These are phyloP conservation scores for Leishmania mexicana DNA, from an alignment of 208 protist species.

Conservation along the genomic window DNA sequence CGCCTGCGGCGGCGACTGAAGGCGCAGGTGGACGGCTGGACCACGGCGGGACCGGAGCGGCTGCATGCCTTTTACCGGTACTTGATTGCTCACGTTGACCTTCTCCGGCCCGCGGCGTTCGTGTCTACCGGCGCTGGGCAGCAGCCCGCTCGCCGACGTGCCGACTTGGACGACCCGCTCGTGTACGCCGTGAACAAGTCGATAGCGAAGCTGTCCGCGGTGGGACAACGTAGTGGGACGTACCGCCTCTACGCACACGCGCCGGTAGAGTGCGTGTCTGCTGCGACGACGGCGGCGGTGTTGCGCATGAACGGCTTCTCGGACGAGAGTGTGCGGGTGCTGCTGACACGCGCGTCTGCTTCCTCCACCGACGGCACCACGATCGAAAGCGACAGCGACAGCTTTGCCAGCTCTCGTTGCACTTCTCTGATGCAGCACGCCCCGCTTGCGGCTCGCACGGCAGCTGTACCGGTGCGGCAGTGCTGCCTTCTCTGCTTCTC, in stretches of 20 bases:
- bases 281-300: slow-evolving; percentile 55
- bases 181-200: slow-evolving; percentile 81
- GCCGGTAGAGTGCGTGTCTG: slow-evolving; percentile 40
- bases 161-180: slow-evolving; percentile 44
- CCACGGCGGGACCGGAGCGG: slow-evolving; percentile 75
- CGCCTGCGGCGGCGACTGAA: slow-evolving; percentile 43
- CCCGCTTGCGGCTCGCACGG: slow-evolving; percentile 35
- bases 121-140: background rate
- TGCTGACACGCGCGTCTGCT: slow-evolving; percentile 28
- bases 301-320: slow-evolving; percentile 68
- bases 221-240: slow-evolving; percentile 50
- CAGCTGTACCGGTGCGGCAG: slow-evolving; percentile 55
- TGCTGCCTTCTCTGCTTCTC: slow-evolving; percentile 80
- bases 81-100: slow-evolving; percentile 53
- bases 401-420: background rate
- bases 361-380: background rate
- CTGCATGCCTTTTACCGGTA: slow-evolving; percentile 85
- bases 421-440: slow-evolving; percentile 1
- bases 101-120: slow-evolving; percentile 17
- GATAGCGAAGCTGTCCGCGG: slow-evolving; percentile 50
- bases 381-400: background rate
- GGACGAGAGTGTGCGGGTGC: slow-evolving; percentile 54
- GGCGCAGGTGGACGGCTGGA: slow-evolving; percentile 87
- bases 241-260: slow-evolving; percentile 75
- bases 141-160: background rate